Conservation (phyloP, 805 yeast genomes). For the Yamadazyma scolyti region DNA sequence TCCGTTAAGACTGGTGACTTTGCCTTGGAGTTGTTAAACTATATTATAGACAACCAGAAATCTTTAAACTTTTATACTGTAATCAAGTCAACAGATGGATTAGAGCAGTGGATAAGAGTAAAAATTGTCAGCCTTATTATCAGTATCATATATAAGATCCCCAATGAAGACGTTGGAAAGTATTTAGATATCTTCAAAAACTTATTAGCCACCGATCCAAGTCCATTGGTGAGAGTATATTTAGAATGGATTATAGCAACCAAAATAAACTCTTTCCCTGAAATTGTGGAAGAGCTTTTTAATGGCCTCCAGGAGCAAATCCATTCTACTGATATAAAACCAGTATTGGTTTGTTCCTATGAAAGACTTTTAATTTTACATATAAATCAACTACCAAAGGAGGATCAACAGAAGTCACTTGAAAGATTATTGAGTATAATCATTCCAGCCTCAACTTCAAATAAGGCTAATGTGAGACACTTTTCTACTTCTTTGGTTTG, state of each 20-base stretch:
- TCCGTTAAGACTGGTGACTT: slow-evolving; percentile 22
- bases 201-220: slow-evolving; percentile 53
- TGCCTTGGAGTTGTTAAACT: slow-evolving; percentile 28
- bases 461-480: slow-evolving; percentile 80
- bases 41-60: slow-evolving; percentile 32
- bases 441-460: slow-evolving; percentile 74
- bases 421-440: slow-evolving; percentile 45
- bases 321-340: slow-evolving; percentile 27
- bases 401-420: slow-evolving; percentile 27
- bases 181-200: slow-evolving; percentile 33
- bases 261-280: slow-evolving; percentile 26
- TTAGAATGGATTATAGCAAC: slow-evolving; percentile 74
- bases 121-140: slow-evolving; percentile 51
- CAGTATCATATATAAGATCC: slow-evolving; percentile 12
- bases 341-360: slow-evolving; percentile 56
- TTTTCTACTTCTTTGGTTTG: slow-evolving; percentile 74
- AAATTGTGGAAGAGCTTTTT: slow-evolving; percentile 15
- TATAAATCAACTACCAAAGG: slow-evolving; percentile 37
- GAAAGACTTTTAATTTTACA: slow-evolving; percentile 61
- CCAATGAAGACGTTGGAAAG: slow-evolving; percentile 1
- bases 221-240: slow-evolving; percentile 72
- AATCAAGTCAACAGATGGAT: slow-evolving; percentile 57
- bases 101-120: slow-evolving; percentile 65
- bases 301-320: slow-evolving; percentile 9
- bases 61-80: slow-evolving; percentile 46